These are phyloP conservation scores for Fusarium hainanense DNA, from an alignment of 2,329 filamentous ascomycete genomes.

Conservation along the genomic window DNA sequence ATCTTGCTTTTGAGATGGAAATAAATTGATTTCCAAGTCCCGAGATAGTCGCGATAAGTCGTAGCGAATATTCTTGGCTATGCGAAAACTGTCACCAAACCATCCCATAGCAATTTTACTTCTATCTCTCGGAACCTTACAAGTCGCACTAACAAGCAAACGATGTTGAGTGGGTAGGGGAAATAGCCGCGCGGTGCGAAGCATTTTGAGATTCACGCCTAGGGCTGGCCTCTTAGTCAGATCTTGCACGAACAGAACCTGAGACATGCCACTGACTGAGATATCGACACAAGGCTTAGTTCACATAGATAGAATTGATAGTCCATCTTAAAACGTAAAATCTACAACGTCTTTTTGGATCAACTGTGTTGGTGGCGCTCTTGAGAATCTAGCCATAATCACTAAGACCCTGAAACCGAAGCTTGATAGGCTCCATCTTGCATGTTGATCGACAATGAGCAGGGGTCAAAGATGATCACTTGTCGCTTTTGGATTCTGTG, in stretches of 20 bases:
- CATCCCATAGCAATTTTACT: conserved; percentile 24
- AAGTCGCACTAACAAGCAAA: conserved; percentile 18
- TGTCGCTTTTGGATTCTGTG: conserved; percentile 13
- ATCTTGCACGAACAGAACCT: conserved; percentile 10
- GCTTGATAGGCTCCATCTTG: conserved; percentile 20
- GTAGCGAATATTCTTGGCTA: background rate
- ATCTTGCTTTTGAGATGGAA: background rate
- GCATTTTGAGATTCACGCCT: conserved; percentile 18
- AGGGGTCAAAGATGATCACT: conserved; percentile 2
- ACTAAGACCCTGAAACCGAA: conserved; percentile 4
- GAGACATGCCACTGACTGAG: conserved; percentile 23
- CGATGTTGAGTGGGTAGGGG: conserved; percentile 4
- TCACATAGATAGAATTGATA: background rate
- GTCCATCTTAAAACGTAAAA: background rate
- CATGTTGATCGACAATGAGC: conserved; percentile 36
- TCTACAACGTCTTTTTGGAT: conserved; percentile 1
- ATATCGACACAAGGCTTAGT: conserved; percentile 19
- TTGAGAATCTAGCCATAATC: background rate
- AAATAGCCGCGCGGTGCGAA: conserved; percentile 38
- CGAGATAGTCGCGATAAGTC: background rate
- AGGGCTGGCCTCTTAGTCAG: conserved; percentile 3
- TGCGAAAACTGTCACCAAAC: background rate
- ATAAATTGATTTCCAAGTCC: background rate
- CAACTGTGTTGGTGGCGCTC: conserved; percentile 5
- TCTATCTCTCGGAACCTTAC: conserved; percentile 12